Conservation (phyloP, 106 monocot species). For the Dioscorea alata region DNA sequence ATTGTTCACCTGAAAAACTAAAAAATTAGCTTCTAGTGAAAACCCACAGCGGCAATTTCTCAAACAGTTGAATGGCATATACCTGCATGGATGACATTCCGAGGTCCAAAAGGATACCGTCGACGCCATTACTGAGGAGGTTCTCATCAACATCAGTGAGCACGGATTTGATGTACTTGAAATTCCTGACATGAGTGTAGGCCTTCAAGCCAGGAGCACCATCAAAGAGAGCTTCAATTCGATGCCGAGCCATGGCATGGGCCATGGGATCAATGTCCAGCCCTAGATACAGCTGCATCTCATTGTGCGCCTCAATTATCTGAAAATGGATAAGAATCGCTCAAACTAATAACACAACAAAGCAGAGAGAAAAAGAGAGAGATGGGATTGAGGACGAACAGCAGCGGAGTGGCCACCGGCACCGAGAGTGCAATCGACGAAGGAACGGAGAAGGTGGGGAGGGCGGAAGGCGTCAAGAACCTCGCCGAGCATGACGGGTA, state of each 20-base stretch:
- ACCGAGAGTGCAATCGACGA: constrained; percentile 97
- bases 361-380: not conserved
- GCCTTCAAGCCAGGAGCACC: constrained; percentile 26
- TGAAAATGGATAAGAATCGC: constrained; percentile 3
- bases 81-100: constrained; percentile 99
- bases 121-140: constrained; percentile 27
- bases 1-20: constrained; percentile 43
- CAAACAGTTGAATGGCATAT: not conserved
- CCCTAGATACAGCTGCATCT: constrained; percentile 75
- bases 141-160: constrained; percentile 32
- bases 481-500: constrained; percentile 87
- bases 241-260: constrained; percentile 31
- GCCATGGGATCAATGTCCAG: constrained; percentile 81
- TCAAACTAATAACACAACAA: too few relatives aligned
- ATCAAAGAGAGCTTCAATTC: constrained; percentile 28
- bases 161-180: constrained; percentile 74
- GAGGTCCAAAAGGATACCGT: constrained; percentile 90
- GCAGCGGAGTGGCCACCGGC: constrained; percentile 82
- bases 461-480: constrained; percentile 58
- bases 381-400: constrained; percentile 14
- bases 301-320: constrained; percentile 68
- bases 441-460: constrained; percentile 55
- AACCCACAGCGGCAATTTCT: constrained; percentile 7
- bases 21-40: not conserved
- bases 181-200: constrained; percentile 55